Base-by-base conservation (phyloP, 352 stramenopile species). In the Phytophthora palmivora region DNA sequence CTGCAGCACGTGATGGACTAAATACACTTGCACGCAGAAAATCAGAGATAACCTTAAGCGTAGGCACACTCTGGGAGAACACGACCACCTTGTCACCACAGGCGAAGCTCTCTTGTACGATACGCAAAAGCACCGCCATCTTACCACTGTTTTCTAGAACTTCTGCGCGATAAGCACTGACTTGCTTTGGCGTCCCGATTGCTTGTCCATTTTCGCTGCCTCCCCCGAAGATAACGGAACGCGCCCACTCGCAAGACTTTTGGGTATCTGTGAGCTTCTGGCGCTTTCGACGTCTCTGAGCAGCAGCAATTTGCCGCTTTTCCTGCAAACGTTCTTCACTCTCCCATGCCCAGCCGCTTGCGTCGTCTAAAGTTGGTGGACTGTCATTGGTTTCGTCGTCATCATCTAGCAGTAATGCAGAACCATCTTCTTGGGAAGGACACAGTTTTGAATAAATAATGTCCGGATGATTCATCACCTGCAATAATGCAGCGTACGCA, bases 401-500 rank as follows among this genome's bases (percentile, higher is more conserved):
- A 18, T 79, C 76, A 12, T 67, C 53, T 28, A 63, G 41, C 10
- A 66, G 18, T 32, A 74, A 47, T 10, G 46, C 41, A 14, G 47
- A 53, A 3, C 48, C 30, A 26, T 74, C 61, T 12, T 74, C 53
- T 18, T 77, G 26, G 4, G 68, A 69, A 14, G 76, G 78, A 52
- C 60, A 82, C 8, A 95, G 58, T 50, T 91, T 91, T 36, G 67
- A 67, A 60, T 91, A 82, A 49, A 95, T 91, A 69, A 95, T 89
- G 53, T 96, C 88, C 6, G 88, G 88, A 48, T 96, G 88, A 50
- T 96, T 96, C 78, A 96, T 93, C 16, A 96, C 85, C 50, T 93
- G 83, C 11, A 95, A 63, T 37, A 94, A 58, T 51, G 84, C 76
- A 10, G 88, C 72, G 41, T 95, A 96, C 9, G 87, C 84, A 11